Evolutionary conservation across 371 early-diverging fungal species (phyloP).

Genomic region (Paraphysoderma sedebokerense): DNA sequence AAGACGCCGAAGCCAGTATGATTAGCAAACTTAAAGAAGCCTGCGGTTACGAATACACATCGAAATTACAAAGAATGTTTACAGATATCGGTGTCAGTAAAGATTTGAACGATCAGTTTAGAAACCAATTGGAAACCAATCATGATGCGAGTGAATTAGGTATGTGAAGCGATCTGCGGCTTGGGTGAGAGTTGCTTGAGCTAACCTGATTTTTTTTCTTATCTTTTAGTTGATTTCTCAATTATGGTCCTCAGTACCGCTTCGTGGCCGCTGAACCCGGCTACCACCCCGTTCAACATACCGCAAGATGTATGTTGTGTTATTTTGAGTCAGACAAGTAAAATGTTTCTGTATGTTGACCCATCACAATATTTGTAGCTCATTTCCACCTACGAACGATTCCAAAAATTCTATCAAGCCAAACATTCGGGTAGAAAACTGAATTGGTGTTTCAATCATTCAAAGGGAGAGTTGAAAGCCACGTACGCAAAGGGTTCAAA

Average conservation of each 20-base stretch:
- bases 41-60: conserved; percentile 82
- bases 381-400: conserved; percentile 55
- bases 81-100: conserved; percentile 71
- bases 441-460: conserved; percentile 81
- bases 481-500: conserved; percentile 50
- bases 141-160: conserved; percentile 8
- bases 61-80: conserved; percentile 82
- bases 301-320: conserved; percentile 47
- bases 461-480: conserved; percentile 74
- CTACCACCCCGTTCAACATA: conserved; percentile 55
- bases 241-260: conserved; percentile 69
- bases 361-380: conserved; percentile 17
- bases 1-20: conserved; percentile 15
- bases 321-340: not conserved
- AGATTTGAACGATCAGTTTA: conserved; percentile 58
- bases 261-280: conserved; percentile 76
- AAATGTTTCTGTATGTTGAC: not conserved
- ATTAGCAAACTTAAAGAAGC: conserved; percentile 41
- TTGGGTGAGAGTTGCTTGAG: too few relatives aligned
- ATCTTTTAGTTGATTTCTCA: conserved; percentile 48
- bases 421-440: conserved; percentile 72
- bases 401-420: conserved; percentile 61
- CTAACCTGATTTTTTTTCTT: too few relatives aligned
- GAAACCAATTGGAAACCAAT: conserved; percentile 21
- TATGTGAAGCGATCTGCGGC: too few relatives aligned